Percentiles rank a stretch among this genome's conserved stretches.
Evolutionary conservation across 768 basidiomycete species (phyloP).

Genomic region (Collybiopsis luxurians): DNA sequence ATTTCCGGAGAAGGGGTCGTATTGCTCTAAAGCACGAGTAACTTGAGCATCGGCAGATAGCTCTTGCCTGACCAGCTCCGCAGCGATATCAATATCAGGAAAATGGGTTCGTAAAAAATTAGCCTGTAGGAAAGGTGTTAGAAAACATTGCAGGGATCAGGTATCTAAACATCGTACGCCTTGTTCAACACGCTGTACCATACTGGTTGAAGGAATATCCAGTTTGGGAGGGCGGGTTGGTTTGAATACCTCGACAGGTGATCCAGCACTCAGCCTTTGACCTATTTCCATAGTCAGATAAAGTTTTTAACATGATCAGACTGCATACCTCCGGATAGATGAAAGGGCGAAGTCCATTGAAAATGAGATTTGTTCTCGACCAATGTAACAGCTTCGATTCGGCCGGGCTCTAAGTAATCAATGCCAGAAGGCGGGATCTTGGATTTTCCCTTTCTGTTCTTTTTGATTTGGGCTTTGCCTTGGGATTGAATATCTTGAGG

Average conservation of each 20-base stretch:
- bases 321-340: slow-evolving; percentile 25
- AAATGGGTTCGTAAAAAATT: slow-evolving; percentile 69
- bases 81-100: slow-evolving; percentile 72
- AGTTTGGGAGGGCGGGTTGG: slow-evolving; percentile 43
- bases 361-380: slow-evolving; percentile 38
- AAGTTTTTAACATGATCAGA: not conserved
- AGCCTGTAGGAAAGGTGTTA: slow-evolving; percentile 38
- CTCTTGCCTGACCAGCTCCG: slow-evolving; percentile 61
- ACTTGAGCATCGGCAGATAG: slow-evolving; percentile 43
- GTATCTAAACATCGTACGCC: slow-evolving; percentile 43
- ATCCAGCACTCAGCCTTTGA: slow-evolving; percentile 22
- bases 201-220: slow-evolving; percentile 25
- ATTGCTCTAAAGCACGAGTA: slow-evolving; percentile 31
- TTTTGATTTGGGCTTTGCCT: slow-evolving; percentile 8
- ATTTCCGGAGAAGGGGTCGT: slow-evolving; percentile 61
- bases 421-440: slow-evolving; percentile 35
- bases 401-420: slow-evolving; percentile 57
- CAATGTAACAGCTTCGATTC: slow-evolving; percentile 56
- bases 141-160: not conserved
- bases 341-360: slow-evolving; percentile 49
- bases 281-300: not conserved
- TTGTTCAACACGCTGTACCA: slow-evolving; percentile 59
- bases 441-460: slow-evolving; percentile 21
- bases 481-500: slow-evolving; percentile 47
- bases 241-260: slow-evolving; percentile 51